Conservation (phyloP, 371 early-diverging fungal genomes). For the Furculomyces boomerangus region DNA sequence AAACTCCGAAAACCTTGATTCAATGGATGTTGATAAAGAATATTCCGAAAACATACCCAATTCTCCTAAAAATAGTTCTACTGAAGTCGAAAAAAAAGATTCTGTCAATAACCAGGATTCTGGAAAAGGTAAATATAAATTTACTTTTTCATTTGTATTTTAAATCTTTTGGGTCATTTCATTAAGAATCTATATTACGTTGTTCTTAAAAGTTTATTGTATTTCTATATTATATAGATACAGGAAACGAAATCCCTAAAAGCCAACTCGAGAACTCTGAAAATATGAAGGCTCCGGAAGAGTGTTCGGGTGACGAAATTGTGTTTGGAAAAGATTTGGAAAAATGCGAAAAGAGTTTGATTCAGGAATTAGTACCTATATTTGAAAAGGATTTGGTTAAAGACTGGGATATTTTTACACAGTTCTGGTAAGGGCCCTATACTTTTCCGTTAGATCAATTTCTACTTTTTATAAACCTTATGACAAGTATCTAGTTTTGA, state of each 20-base stretch:
- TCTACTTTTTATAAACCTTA: not conserved
- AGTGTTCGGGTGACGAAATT: not conserved
- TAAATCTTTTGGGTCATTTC: too few relatives aligned
- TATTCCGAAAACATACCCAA: not conserved
- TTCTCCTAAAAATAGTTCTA: not conserved
- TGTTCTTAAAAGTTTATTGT: too few relatives aligned
- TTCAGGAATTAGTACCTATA: constrained; percentile 21
- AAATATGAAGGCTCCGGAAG: not conserved
- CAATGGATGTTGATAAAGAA: too few relatives aligned
- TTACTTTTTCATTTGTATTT: not conserved
- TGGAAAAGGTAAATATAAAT: not conserved
- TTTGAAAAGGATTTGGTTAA: constrained; percentile 37
- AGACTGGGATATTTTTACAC: constrained; percentile 62
- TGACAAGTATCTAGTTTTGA: not conserved
- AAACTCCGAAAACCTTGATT: too few relatives aligned
- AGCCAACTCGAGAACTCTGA: not conserved
- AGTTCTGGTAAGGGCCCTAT: constrained; percentile 41
- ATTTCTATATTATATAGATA: too few relatives aligned
- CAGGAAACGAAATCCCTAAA: too few relatives aligned
- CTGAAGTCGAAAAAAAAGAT: too few relatives aligned
- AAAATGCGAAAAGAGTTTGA: not conserved
- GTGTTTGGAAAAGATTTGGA: not conserved
- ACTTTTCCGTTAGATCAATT: not conserved
- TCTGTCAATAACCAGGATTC: not conserved
- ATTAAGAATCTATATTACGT: too few relatives aligned